These are phyloP conservation scores for Rossbeevera mucosa DNA, from an alignment of 768 basidiomycete species.

Conservation along the genomic window DNA sequence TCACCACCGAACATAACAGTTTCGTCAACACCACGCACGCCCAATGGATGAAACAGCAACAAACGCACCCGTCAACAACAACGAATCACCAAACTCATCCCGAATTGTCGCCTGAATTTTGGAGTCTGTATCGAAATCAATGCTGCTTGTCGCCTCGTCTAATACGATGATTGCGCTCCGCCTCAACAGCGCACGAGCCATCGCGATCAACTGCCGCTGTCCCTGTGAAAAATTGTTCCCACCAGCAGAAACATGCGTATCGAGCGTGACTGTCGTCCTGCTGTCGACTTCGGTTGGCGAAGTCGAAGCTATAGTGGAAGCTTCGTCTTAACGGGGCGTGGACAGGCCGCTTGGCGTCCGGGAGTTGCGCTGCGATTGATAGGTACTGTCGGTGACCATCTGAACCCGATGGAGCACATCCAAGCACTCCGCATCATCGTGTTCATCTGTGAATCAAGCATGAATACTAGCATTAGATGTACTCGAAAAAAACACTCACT, in stretches of 20 bases:
- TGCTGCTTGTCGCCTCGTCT: constrained; percentile 83
- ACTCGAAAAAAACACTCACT: constrained; percentile 26
- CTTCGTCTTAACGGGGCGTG: constrained; percentile 39
- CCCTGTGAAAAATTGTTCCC: constrained; percentile 92
- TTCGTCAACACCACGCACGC: not conserved
- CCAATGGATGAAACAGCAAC: not conserved
- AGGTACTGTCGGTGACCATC: constrained; percentile 53
- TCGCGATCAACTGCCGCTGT: constrained; percentile 81
- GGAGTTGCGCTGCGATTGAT: constrained; percentile 48
- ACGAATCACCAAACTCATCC: constrained; percentile 73
- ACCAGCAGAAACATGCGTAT: constrained; percentile 78
- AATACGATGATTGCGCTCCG: constrained; percentile 70
- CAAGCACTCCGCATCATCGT: constrained; percentile 72
- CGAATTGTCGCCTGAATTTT: constrained; percentile 89
- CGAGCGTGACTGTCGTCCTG: constrained; percentile 58
- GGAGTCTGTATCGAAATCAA: constrained; percentile 82
- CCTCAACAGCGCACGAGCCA: constrained; percentile 76
- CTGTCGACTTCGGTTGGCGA: constrained; percentile 49
- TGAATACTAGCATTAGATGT: not conserved
- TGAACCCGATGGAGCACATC: constrained; percentile 82
- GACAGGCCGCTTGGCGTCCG: constrained; percentile 42
- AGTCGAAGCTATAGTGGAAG: constrained; percentile 39
- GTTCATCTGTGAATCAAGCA: constrained; percentile 46
- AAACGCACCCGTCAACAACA: constrained; percentile 64
- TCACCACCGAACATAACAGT: not conserved